phyloP scores from a whole-genome alignment of 1,284 basidiomycete genomes.

The Ceratobasidium sp. region DNA sequence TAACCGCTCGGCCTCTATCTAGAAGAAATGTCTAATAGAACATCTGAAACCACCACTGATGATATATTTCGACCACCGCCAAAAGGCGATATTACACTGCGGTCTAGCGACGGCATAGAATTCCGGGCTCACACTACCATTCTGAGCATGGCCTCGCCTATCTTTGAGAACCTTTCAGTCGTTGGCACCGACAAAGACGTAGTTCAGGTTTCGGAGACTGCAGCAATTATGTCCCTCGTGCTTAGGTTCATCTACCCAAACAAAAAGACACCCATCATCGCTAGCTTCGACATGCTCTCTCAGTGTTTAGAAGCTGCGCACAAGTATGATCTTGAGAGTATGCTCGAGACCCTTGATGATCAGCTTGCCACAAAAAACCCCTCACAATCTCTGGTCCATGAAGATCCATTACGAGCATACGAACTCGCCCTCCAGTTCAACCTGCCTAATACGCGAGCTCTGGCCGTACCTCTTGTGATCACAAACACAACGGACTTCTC shows the following conservation, averaged over 20 bases:
- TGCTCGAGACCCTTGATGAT: not conserved
- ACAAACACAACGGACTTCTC: not conserved
- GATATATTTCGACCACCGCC: not conserved
- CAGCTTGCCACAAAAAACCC: not conserved
- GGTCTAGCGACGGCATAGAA: slow-evolving; percentile 3
- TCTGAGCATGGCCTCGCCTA: not conserved
- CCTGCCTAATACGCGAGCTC: not conserved
- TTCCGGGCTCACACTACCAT: slow-evolving; percentile 2
- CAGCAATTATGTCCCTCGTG: not conserved
- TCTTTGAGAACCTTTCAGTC: not conserved
- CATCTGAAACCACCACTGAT: no score
- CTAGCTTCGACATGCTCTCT: not conserved
- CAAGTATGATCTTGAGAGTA: slow-evolving; percentile 6
- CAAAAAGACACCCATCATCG: not conserved
- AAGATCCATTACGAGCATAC: not conserved
- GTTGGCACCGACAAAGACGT: not conserved
- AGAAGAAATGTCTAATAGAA: no score
- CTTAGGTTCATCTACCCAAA: slow-evolving; percentile 23
- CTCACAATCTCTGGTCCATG: not conserved
- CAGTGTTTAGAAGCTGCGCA: not conserved
- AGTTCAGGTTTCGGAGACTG: not conserved
- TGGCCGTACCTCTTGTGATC: not conserved
- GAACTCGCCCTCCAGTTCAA: not conserved
- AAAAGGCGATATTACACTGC: not conserved
- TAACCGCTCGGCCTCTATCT: no score